Base-by-base conservation (phyloP, 106 monocot species). In the Ottelia alismoides region DNA sequence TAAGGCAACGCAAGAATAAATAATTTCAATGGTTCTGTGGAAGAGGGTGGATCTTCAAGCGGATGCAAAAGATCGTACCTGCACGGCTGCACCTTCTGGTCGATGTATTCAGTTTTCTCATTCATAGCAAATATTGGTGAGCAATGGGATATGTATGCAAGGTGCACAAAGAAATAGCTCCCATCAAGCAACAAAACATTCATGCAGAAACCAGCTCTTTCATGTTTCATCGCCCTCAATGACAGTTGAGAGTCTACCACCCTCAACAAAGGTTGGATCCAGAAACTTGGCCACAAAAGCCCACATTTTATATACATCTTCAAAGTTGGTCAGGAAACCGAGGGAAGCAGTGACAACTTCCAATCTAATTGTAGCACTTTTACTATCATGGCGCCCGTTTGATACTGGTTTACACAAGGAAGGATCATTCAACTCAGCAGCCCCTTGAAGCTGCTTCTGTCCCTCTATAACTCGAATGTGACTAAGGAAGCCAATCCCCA, bases 261-360 rank as follows among this genome's bases (percentile, higher is more conserved):
- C 68, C 45, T 74, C 66, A 30, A 60, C 45, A 61, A 88, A 94
- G 18, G 51, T 17, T 17, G 88, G 76, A 76, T 94, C 81, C 18
- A 88, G 73, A 75, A 94, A 94, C 61, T 76, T 74, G 0, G 88
- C 81, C 11, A 88, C 78, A 69, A 94, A 94, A 32, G 81, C 78
- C 94, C 94, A 94, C 81, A 88, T 71, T 52, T 52, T 88, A 69
- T 78, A 94, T 11, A 94, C 94, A 71, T 94, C 94, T 52, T 78
- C 88, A 64, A 94, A 94, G 56, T 94, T 94, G 27, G 88, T 76
- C 25, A 94, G 88, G 40, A 88, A 94, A 30, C 88, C 84, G 43
- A 94, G 84, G 0, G 94, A 94, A 18, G 88, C 94, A 22, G 87
- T 88, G 7, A 94, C 81, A 28, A 94, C 94, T 56, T 84, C 76